Conservation (phyloP, 495 filamentous ascomycete species). For the Achaetomiella virescens region DNA sequence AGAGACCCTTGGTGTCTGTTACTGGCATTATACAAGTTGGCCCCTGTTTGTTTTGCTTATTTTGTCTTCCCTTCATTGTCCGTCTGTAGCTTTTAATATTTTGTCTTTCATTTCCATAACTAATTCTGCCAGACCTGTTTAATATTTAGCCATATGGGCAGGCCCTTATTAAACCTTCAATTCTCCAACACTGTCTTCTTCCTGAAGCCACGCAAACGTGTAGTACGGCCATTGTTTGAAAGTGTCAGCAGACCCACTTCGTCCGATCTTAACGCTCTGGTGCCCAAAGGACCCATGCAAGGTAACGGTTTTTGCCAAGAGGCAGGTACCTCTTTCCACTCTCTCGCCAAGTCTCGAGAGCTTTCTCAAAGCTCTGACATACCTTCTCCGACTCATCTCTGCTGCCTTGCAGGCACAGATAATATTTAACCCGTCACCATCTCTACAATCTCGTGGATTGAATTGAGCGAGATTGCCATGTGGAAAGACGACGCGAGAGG, state of each 20-base stretch:
- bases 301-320: conserved; percentile 11
- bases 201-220: not conserved
- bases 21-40: not conserved
- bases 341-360: not conserved
- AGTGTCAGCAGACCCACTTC: not conserved
- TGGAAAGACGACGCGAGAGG: too few relatives aligned
- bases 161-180: not conserved
- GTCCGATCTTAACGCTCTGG: not conserved
- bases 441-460: too few relatives aligned
- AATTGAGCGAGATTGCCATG: too few relatives aligned
- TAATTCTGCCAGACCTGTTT: not conserved
- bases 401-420: not conserved
- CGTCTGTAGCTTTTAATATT: not conserved
- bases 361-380: too few relatives aligned
- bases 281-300: not conserved
- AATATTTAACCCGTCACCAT: too few relatives aligned
- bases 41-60: not conserved
- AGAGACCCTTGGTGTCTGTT: too few relatives aligned
- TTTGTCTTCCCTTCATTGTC: not conserved
- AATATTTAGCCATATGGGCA: conserved; percentile 2
- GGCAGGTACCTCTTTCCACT: not conserved
- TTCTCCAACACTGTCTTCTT: not conserved
- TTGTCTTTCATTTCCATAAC: not conserved
- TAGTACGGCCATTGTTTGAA: not conserved
- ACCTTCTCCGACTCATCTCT: not conserved